A percentile compares a stretch with the other conserved stretches of the same genome.
Evolutionary conservation across 2,329 filamentous ascomycete genomes (phyloP).

Genomic region (Pseudogymnoascus sp.): DNA sequence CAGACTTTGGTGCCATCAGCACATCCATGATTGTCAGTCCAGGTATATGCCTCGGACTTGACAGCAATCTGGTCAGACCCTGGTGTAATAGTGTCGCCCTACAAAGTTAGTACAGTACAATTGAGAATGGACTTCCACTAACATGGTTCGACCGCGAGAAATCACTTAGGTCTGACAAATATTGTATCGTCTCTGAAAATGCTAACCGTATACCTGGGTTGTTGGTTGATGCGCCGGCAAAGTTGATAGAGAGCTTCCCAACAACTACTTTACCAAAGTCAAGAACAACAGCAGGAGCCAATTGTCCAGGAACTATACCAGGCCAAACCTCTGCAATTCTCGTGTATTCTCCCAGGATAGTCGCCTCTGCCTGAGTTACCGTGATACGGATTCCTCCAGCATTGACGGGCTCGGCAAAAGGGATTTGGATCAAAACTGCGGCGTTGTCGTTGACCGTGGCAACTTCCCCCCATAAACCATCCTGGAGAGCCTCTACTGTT

Average conservation of each 20-base stretch:
- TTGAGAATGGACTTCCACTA: constrained; percentile 14
- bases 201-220: constrained; percentile 36
- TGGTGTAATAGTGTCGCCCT: constrained; percentile 34
- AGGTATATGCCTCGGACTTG: constrained; percentile 33
- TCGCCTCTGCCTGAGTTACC: background rate
- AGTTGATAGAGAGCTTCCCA: constrained; percentile 36
- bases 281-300: constrained; percentile 34
- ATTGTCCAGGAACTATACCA: constrained; percentile 7
- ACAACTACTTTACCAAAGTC: constrained; percentile 43
- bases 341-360: background rate
- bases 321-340: constrained; percentile 9
- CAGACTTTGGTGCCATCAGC: constrained; percentile 37
- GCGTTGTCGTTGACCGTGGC: background rate
- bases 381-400: background rate
- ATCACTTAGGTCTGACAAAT: constrained; percentile 37
- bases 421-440: background rate
- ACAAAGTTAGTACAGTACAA: constrained; percentile 5
- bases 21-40: constrained; percentile 39
- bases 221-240: constrained; percentile 29
- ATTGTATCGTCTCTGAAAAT: constrained; percentile 42
- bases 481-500: background rate
- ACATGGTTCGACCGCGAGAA: constrained; percentile 42
- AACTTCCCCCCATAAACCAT: background rate
- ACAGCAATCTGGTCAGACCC: constrained; percentile 45
- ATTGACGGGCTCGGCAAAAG: background rate